phyloP scores from a whole-genome alignment of 176 grass and related monocot species.

The Hsuehochloa calcarea region DNA sequence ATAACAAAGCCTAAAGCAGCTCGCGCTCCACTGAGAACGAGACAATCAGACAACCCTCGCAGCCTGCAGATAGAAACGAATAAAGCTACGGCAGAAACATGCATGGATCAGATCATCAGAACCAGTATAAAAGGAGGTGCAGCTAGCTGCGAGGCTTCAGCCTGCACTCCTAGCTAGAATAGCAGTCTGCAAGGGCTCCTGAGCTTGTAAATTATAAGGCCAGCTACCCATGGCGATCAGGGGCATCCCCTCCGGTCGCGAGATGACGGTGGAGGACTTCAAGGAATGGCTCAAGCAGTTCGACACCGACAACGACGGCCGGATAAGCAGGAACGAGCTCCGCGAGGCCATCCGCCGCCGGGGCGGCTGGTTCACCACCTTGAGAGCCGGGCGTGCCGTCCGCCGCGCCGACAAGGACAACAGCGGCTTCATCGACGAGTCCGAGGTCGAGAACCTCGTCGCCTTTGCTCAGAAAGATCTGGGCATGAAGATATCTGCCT shows the following conservation, averaged over 20 bases:
- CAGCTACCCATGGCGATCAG: constrained; percentile 44
- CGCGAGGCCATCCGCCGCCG: constrained; percentile 48
- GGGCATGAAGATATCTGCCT: constrained; percentile 46
- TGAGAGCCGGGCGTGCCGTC: constrained; percentile 32
- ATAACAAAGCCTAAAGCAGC: too few relatives aligned
- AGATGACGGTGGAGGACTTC: constrained; percentile 48
- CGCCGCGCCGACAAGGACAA: constrained; percentile 38
- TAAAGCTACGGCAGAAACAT: constrained; percentile 3
- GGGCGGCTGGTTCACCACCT: constrained; percentile 33
- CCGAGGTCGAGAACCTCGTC: constrained; percentile 53
- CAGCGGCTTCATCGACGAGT: constrained; percentile 57
- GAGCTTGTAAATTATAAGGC: neutral
- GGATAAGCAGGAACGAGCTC: constrained; percentile 63
- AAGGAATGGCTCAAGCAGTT: constrained; percentile 69
- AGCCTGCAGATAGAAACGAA: constrained; percentile 42
- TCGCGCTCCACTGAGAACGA: neutral
- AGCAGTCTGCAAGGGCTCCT: neutral
- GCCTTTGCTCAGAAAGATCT: constrained; percentile 50
- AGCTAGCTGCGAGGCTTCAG: neutral
- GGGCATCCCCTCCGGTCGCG: constrained; percentile 5
- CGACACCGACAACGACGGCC: constrained; percentile 52
- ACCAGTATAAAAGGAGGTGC: constrained; percentile 29
- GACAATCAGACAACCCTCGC: neutral
- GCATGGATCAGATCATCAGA: neutral
- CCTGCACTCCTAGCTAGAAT: neutral